Conservation (phyloP, 768 basidiomycete genomes). For the Pseudohyphozyma bogoriensis region DNA sequence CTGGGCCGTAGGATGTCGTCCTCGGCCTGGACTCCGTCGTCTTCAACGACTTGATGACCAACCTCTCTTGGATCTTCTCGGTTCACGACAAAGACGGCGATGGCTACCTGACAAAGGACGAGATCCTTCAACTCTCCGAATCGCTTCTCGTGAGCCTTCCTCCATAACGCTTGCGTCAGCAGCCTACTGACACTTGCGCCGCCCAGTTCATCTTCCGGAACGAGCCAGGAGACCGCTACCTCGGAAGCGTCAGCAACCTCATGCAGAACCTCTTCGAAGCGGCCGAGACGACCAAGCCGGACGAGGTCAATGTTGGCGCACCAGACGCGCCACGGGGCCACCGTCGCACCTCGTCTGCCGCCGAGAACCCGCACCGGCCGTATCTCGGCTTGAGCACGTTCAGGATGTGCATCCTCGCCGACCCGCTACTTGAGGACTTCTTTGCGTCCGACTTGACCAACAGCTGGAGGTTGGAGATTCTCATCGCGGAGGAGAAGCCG, state of each 20-base stretch:
- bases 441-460: conserved; percentile 83
- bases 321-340: background rate
- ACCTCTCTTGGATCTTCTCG: conserved; percentile 97
- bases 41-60: conserved; percentile 95
- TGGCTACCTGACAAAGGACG: conserved; percentile 88
- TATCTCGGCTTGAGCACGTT: conserved; percentile 88
- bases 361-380: conserved; percentile 35
- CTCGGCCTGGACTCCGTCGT: conserved; percentile 80
- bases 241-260: conserved; percentile 72
- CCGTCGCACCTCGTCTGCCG: conserved; percentile 25
- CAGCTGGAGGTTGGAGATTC: conserved; percentile 65
- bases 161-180: background rate
- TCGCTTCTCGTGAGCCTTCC: conserved; percentile 69
- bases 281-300: conserved; percentile 38
- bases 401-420: conserved; percentile 96
- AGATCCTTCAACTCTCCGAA: conserved; percentile 88
- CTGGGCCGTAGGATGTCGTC: conserved; percentile 64
- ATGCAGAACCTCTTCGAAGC: conserved; percentile 99
- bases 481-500: conserved; percentile 40
- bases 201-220: conserved; percentile 94
- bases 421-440: conserved; percentile 91
- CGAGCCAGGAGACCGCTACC: conserved; percentile 90
- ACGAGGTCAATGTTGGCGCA: background rate
- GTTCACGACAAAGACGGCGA: conserved; percentile 85
- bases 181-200: conserved; percentile 2